phyloP scores from a whole-genome alignment of 139 green algal species.

The Chlamydomonas sp. region DNA sequence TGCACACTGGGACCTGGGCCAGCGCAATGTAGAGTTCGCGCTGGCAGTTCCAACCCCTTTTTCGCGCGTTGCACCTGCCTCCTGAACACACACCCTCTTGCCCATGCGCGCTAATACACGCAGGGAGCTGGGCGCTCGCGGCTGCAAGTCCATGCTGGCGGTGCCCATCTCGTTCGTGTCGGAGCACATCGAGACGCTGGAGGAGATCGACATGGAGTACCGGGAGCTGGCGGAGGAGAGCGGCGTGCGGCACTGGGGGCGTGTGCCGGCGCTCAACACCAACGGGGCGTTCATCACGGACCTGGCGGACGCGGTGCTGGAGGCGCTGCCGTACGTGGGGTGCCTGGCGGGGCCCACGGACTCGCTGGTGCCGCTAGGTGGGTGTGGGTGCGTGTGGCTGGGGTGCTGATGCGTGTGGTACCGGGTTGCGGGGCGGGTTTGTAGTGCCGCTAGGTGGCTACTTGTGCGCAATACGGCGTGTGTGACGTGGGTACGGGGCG shows the following conservation, averaged over 20 bases:
- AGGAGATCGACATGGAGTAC: slow-evolving; percentile 99
- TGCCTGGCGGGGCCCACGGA: slow-evolving; percentile 71
- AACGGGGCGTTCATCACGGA: slow-evolving; percentile 96
- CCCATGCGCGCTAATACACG: too few relatives aligned
- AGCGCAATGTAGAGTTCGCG: too few relatives aligned
- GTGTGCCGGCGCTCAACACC: slow-evolving; percentile 96
- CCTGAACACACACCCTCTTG: too few relatives aligned
- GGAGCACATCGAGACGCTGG: slow-evolving; percentile 99
- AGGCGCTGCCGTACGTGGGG: slow-evolving; percentile 94
- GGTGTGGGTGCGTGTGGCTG: background rate
- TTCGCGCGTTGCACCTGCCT: too few relatives aligned
- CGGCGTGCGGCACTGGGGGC: slow-evolving; percentile 82
- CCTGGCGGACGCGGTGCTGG: slow-evolving; percentile 87
- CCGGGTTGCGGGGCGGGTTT: background rate
- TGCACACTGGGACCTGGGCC: background rate
- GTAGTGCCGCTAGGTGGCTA: too few relatives aligned
- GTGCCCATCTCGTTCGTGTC: slow-evolving; percentile 98
- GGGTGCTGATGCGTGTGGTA: background rate
- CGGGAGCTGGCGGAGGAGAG: slow-evolving; percentile 85
- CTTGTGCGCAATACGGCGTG: background rate
- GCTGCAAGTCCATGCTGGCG: slow-evolving; percentile 86
- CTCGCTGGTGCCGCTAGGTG: slow-evolving; percentile 80
- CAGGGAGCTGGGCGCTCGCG: slow-evolving; percentile 80
- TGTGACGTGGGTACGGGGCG: background rate
- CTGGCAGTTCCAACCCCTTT: too few relatives aligned